A percentile compares a stretch with the other conserved stretches of the same genome.
phyloP scores from a whole-genome alignment of 1,139 yeast species.

The Debaryomyces udenii region DNA sequence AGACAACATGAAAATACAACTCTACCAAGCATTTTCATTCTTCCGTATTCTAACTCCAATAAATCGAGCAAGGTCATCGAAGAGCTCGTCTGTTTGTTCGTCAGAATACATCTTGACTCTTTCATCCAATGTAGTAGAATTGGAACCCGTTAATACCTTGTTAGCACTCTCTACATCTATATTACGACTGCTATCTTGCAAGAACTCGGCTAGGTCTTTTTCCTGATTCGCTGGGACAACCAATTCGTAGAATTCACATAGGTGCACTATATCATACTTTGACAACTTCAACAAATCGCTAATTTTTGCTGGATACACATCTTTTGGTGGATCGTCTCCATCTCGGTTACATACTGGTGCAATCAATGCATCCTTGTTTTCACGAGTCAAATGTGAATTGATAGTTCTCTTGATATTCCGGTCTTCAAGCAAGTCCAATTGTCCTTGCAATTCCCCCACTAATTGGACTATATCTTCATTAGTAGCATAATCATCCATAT shows the following conservation, averaged over 20 bases:
- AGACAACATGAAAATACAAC: too few species aligned
- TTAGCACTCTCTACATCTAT: conserved; percentile 39
- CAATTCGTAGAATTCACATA: conserved; percentile 73
- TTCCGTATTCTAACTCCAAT: conserved; percentile 64
- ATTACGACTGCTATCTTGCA: conserved; percentile 40
- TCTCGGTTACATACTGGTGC: conserved; percentile 59
- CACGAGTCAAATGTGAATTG: conserved; percentile 36
- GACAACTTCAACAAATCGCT: conserved; percentile 52
- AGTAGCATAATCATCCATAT: conserved; percentile 65
- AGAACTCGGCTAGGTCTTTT: conserved; percentile 47
- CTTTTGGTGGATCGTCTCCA: conserved; percentile 65
- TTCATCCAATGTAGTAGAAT: conserved; percentile 40
- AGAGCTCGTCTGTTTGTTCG: conserved; percentile 50
- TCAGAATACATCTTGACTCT: conserved; percentile 31
- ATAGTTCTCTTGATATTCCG: conserved; percentile 61
- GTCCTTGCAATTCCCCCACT: conserved; percentile 88
- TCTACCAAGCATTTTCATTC: conserved; percentile 52
- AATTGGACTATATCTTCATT: conserved; percentile 82
- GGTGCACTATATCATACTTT: conserved; percentile 47
- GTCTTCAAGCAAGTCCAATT: conserved; percentile 72
- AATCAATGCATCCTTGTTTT: conserved; percentile 17
- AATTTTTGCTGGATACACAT: conserved; percentile 62
- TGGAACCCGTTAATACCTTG: conserved; percentile 28
- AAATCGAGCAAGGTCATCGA: conserved; percentile 67
- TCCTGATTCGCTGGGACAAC: conserved; percentile 55